These are phyloP conservation scores for Thalia dealbata DNA, from an alignment of 176 grass and related monocot genomes.

Conservation along the genomic window DNA sequence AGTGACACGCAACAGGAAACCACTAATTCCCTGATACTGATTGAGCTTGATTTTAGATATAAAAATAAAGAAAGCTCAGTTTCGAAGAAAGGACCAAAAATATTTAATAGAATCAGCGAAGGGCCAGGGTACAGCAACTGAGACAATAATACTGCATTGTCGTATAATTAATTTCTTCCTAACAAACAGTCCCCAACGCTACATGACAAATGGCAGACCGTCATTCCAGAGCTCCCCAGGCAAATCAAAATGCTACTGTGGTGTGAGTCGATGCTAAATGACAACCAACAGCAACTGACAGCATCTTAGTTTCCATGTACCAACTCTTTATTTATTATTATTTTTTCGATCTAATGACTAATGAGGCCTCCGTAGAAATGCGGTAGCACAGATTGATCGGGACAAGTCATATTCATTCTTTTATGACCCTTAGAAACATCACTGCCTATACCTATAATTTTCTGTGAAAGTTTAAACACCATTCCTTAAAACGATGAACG, in stretches of 20 bases:
- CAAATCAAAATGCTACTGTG: background rate
- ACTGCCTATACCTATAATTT: background rate
- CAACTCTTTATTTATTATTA: background rate
- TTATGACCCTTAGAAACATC: background rate
- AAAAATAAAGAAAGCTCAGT: background rate
- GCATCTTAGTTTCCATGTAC: background rate
- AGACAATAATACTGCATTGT: background rate
- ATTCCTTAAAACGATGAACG: background rate
- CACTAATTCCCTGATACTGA: background rate
- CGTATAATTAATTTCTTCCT: background rate
- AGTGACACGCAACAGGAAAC: background rate
- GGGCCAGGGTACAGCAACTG: background rate
- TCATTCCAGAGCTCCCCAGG: background rate
- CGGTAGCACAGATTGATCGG: background rate
- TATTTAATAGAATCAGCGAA: background rate
- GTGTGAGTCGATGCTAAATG: background rate
- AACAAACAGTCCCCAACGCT: background rate
- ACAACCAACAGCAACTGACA: background rate
- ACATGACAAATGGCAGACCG: background rate
- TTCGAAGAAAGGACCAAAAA: background rate
- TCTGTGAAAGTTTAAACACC: background rate
- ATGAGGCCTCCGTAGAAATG: background rate
- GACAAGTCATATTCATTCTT: background rate
- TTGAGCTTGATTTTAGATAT: background rate
- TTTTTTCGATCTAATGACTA: background rate